Percentiles rank a stretch among this genome's conserved stretches.
These are phyloP conservation scores for Fusarium sulawesiense DNA, from an alignment of 2,329 filamentous ascomycete genomes.

Conservation along the genomic window DNA sequence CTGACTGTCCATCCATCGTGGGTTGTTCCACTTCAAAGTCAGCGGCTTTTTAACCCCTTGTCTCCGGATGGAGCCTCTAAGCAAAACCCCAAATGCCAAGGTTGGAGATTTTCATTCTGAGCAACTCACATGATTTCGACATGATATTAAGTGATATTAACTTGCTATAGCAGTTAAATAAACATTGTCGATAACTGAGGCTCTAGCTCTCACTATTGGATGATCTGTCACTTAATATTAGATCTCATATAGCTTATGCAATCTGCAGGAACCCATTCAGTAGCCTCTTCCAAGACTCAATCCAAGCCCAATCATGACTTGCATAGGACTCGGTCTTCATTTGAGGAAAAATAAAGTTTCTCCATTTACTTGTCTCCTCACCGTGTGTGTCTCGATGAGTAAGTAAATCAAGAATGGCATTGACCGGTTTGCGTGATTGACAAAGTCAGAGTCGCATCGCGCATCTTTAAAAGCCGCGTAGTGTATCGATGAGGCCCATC, in stretches of 20 bases:
- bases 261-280: neutral
- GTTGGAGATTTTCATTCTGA: neutral
- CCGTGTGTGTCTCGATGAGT: conserved; percentile 13
- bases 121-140: neutral
- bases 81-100: conserved; percentile 20
- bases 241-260: neutral
- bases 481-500: neutral
- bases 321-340: neutral
- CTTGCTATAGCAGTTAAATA: neutral
- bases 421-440: conserved; percentile 10
- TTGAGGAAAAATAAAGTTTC: conserved; percentile 31
- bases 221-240: neutral
- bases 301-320: conserved; percentile 1
- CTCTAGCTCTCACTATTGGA: neutral
- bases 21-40: conserved; percentile 10
- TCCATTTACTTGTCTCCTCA: conserved; percentile 9
- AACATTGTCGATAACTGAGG: neutral
- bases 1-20: neutral
- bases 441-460: conserved; percentile 18
- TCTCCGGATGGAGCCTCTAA: conserved; percentile 17
- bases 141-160: neutral
- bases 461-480: conserved; percentile 14
- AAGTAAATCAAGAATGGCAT: neutral
- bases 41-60: conserved; percentile 27
- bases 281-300: neutral